Conservation (phyloP, 2,329 filamentous ascomycete genomes). For the Plenodomus biglobosus region DNA sequence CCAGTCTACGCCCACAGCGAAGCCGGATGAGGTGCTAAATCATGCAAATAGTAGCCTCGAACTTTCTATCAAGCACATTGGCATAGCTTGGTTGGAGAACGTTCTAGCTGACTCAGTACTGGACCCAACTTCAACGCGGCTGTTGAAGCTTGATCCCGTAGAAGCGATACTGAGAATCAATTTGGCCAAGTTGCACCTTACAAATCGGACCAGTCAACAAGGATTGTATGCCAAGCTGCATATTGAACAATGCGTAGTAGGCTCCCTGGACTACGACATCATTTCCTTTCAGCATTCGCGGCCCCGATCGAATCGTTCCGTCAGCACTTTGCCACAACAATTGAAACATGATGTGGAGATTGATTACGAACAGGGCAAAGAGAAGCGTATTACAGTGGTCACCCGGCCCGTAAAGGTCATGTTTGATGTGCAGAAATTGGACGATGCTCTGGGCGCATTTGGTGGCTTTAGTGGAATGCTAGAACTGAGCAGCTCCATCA, state of each 20-base stretch:
- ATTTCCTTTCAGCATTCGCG: conserved; percentile 52
- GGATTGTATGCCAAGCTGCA: conserved; percentile 28
- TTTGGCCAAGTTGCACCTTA: conserved; percentile 28
- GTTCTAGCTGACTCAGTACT: conserved; percentile 28
- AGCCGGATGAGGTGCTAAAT: neutral
- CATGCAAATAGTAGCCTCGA: conserved; percentile 15
- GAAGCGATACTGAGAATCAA: conserved; percentile 34
- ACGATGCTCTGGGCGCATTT: conserved; percentile 85
- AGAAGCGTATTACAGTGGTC: conserved; percentile 60
- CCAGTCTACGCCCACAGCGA: conserved; percentile 2
- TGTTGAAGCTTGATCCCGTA: conserved; percentile 27
- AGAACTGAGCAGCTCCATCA: conserved; percentile 82
- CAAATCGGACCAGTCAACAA: conserved; percentile 17
- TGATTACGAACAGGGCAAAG: conserved; percentile 34
- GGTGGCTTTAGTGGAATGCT: conserved; percentile 90
- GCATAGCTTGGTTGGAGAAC: conserved; percentile 37
- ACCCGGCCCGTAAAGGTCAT: conserved; percentile 76
- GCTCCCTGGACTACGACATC: conserved; percentile 53
- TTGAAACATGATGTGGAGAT: conserved; percentile 37
- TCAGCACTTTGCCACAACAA: conserved; percentile 23
- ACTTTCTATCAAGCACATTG: conserved; percentile 30
- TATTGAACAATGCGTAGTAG: conserved; percentile 50
- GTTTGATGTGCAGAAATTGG: conserved; percentile 76
- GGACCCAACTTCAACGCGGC: conserved; percentile 1
- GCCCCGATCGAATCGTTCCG: conserved; percentile 29